A percentile compares a stretch with the other conserved stretches of the same genome.
Evolutionary conservation across 768 basidiomycete species (phyloP).

Genomic region (Gyrodon lividus): DNA sequence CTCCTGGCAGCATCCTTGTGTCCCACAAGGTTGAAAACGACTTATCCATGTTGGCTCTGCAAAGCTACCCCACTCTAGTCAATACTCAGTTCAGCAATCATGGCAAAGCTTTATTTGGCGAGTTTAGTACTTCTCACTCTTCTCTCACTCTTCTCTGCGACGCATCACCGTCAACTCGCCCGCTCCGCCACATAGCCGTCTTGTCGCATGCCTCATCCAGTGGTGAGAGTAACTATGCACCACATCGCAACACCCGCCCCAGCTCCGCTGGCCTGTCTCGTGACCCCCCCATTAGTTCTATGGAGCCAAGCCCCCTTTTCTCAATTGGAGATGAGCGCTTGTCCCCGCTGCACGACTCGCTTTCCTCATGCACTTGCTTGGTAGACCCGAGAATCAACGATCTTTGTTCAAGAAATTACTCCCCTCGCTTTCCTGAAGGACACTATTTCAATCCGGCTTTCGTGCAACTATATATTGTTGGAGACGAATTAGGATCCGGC

Average conservation of each 20-base stretch:
- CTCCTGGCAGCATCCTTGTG: neutral
- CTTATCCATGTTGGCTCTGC: neutral
- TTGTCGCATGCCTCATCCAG: neutral
- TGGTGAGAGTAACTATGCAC: neutral
- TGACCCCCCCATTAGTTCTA: neutral
- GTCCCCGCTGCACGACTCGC: slow-evolving; percentile 5
- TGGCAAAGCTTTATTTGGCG: neutral
- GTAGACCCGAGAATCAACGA: slow-evolving; percentile 3
- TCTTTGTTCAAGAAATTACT: slow-evolving; percentile 32
- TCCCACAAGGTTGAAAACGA: neutral
- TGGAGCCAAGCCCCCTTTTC: slow-evolving; percentile 21
- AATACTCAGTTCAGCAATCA: neutral
- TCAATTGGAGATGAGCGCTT: slow-evolving; percentile 9
- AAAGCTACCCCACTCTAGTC: neutral
- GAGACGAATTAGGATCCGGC: slow-evolving; percentile 83
- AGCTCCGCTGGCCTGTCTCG: neutral
- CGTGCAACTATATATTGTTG: slow-evolving; percentile 55
- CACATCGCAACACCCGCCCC: neutral
- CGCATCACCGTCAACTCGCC: neutral
- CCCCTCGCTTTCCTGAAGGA: slow-evolving; percentile 55
- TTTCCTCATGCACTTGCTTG: neutral
- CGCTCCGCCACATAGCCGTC: neutral
- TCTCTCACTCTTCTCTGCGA: slow-evolving; percentile 1
- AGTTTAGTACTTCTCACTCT: neutral
- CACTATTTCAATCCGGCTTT: slow-evolving; percentile 65